Percentiles rank a stretch among this genome's conserved stretches.
phyloP scores from a whole-genome alignment of 371 early-diverging fungal species.

The Zopfochytrium polystomum region DNA sequence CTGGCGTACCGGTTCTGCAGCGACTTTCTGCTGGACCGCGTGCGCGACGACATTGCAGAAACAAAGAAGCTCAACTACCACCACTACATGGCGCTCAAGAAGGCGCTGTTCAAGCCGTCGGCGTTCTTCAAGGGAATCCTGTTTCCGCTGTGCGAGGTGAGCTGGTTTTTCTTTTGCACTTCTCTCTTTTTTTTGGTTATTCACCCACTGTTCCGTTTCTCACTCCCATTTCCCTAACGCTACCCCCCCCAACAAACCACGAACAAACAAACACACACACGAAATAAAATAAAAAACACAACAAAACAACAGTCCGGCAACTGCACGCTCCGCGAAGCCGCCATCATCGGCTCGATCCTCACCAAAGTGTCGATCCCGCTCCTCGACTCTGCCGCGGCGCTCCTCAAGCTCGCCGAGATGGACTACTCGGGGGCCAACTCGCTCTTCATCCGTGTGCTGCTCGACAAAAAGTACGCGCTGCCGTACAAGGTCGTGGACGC shows the following conservation, averaged over 20 bases:
- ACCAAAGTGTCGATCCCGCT: conserved; percentile 91
- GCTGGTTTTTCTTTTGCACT: not conserved
- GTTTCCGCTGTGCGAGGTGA: conserved; percentile 88
- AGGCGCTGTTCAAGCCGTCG: conserved; percentile 92
- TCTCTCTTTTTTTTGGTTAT: not conserved
- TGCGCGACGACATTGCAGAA: conserved; percentile 90
- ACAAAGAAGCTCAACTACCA: conserved; percentile 95
- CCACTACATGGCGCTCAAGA: conserved; percentile 92
- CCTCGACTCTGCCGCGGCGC: conserved; percentile 91
- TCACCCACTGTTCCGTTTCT: not conserved
- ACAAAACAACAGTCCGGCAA: conserved; percentile 55
- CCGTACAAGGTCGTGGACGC: conserved; percentile 95
- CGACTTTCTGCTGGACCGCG: conserved; percentile 82
- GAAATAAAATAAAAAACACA: too few relatives aligned
- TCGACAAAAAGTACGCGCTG: conserved; percentile 97
- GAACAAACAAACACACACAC: not conserved
- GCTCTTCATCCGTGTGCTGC: conserved; percentile 88
- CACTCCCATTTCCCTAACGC: not conserved
- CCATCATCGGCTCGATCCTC: conserved; percentile 88
- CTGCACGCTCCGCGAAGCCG: conserved; percentile 97
- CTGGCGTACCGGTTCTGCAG: conserved; percentile 91
- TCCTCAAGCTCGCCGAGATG: conserved; percentile 93
- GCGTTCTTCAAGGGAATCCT: conserved; percentile 97
- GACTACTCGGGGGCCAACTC: conserved; percentile 92
- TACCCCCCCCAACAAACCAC: not conserved